Conservation (phyloP, 83 land plant genomes). For the Picea mariana region DNA sequence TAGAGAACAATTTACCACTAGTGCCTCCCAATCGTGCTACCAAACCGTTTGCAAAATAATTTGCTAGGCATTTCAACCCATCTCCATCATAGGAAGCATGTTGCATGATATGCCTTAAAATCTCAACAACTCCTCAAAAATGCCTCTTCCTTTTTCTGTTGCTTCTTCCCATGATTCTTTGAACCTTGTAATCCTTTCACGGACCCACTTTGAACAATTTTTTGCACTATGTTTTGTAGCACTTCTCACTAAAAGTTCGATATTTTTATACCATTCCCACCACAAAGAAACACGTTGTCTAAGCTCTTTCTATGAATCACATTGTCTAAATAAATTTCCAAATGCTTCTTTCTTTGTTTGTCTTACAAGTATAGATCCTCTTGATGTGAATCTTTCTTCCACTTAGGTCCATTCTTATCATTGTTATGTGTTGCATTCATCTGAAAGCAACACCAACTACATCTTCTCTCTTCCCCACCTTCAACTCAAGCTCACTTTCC, state of each 20-base stretch:
- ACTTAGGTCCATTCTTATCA: slow-evolving; percentile 16
- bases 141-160: slow-evolving; percentile 41
- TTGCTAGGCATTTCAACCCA: slow-evolving; percentile 69
- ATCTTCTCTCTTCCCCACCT: slow-evolving; percentile 23
- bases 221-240: slow-evolving; percentile 22
- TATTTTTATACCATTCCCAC: not conserved
- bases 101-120: slow-evolving; percentile 66
- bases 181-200: slow-evolving; percentile 29
- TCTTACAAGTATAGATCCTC: slow-evolving; percentile 30
- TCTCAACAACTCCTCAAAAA: slow-evolving; percentile 43
- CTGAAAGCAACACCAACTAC: not conserved
- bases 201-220: slow-evolving; percentile 19
- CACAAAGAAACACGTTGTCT: slow-evolving; percentile 48
- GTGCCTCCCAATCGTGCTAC: slow-evolving; percentile 74
- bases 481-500: slow-evolving; percentile 5
- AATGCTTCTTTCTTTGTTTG: slow-evolving; percentile 41
- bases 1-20: slow-evolving; percentile 51
- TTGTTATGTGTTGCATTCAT: not conserved
- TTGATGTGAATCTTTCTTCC: slow-evolving; percentile 32
- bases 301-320: slow-evolving; percentile 34
- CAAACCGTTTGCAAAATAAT: slow-evolving; percentile 77
- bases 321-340: slow-evolving; percentile 34
- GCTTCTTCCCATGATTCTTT: slow-evolving; percentile 27
- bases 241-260: not conserved
- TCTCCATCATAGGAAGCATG: slow-evolving; percentile 68